Evolutionary conservation across 192 early-diverging fungal species (phyloP).

Genomic region (Podila epigama): DNA sequence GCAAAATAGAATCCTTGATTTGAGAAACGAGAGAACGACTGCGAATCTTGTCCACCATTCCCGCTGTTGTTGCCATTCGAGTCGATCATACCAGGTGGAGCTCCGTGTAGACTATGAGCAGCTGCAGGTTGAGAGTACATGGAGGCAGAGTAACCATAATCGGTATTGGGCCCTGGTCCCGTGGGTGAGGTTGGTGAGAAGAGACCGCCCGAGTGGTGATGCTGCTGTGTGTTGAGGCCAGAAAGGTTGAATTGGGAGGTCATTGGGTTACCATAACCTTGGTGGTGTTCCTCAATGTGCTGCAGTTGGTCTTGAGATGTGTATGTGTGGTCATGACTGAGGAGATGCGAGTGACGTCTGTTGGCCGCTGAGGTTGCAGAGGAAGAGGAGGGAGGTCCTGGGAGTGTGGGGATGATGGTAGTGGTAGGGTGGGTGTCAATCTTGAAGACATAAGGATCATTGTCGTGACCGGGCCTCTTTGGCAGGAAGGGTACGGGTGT

Average conservation of each 20-base stretch:
- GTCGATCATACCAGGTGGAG: slow-evolving; percentile 23
- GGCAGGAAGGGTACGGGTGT: slow-evolving; percentile 41
- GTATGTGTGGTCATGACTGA: slow-evolving; percentile 40
- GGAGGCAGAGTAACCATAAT: slow-evolving; percentile 27
- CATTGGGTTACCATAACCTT: slow-evolving; percentile 19
- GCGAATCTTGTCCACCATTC: no score
- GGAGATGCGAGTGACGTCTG: slow-evolving; percentile 35
- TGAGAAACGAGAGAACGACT: slow-evolving; percentile 34
- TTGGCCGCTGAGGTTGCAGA: slow-evolving; percentile 4
- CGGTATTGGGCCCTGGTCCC: slow-evolving; percentile 14
- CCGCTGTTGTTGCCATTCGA: slow-evolving; percentile 1
- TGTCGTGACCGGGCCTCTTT: slow-evolving; percentile 37
- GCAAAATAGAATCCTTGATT: slow-evolving; percentile 31
- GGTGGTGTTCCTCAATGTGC: slow-evolving; percentile 38
- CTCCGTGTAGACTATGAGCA: slow-evolving; percentile 6
- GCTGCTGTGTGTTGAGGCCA: slow-evolving; percentile 36
- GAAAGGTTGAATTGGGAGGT: slow-evolving; percentile 21
- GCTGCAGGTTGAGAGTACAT: slow-evolving; percentile 22
- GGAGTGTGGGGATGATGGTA: slow-evolving; percentile 23
- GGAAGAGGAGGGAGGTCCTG: no score
- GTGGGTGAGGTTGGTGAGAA: slow-evolving; percentile 43
- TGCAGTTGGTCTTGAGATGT: slow-evolving; percentile 39
- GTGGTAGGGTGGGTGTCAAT: slow-evolving; percentile 32
- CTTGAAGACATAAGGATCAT: slow-evolving; percentile 40
- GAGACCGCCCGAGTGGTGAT: slow-evolving; percentile 20